Evolutionary conservation across 805 yeast genomes (phyloP), one percentile per base, ranked within the genome.

Genomic region (Saturnispora diversa): DNA sequence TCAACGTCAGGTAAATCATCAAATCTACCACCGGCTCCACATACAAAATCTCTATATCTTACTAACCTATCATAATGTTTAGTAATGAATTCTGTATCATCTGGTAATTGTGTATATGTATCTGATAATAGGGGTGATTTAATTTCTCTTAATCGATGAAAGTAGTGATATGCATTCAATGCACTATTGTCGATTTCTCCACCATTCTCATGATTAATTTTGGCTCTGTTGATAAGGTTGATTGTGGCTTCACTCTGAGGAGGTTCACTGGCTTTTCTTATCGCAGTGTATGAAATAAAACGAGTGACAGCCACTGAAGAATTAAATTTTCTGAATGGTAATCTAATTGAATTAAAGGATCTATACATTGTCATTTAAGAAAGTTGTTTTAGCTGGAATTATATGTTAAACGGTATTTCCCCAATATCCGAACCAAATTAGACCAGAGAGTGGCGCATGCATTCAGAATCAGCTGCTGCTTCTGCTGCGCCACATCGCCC

Each of bases 71-170:
- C 57, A 50, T 69, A 70, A 50, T 68, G 74, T 40, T 69, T 68
- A 37, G 69, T 74, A 25, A 72, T 69, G 50, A 66, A 70, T 45
- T 66, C 67, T 0, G 75, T 70, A 48, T 72, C 76, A 31, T 72
- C 77, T 0, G 78, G 78, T 15, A 72, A 50, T 46, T 72, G 77
- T 26, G 56, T 63, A 47, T 72, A 72, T 17, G 65, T 57, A 1
- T 39, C 42, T 3, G 50, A 30, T 17, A 49, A 23, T 12, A 49
- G 35, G 3, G 46, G 37, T 4, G 50, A 44, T 8, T 44, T 36
- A 6, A 25, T 30, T 8, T 45, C 39, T 9, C 30, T 39, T 15
- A 51, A 32, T 9, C 40, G 13, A 5, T 43, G 41, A 31, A 58
- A 58, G 32, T 50, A 48, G 9, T 44, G 30, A 19, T 54, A 56